A percentile compares a stretch with the other conserved stretches of the same genome.
These are phyloP conservation scores for Amniculicola lignicola DNA, from an alignment of 495 filamentous ascomycete species.

Conservation along the genomic window DNA sequence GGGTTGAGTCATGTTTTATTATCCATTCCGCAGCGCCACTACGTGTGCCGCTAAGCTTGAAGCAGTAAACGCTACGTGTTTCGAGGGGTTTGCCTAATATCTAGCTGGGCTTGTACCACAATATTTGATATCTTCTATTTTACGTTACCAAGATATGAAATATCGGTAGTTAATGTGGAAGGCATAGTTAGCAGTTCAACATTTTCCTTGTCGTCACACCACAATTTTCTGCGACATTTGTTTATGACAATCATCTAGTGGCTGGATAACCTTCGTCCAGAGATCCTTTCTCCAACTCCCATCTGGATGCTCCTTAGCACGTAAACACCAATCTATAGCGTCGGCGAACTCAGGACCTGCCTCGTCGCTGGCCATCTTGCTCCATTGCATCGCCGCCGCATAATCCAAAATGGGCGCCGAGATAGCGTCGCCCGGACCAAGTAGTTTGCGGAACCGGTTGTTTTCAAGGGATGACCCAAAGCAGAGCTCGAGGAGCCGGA, in stretches of 20 bases:
- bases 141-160: too few relatives aligned
- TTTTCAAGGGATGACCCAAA: slow-evolving; percentile 38
- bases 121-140: too few relatives aligned
- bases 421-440: slow-evolving; percentile 10
- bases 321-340: slow-evolving; percentile 43
- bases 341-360: slow-evolving; percentile 40
- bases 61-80: too few relatives aligned
- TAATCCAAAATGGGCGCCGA: slow-evolving; percentile 30
- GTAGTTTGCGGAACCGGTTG: slow-evolving; percentile 19
- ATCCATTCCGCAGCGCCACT: too few relatives aligned
- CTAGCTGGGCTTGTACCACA: too few relatives aligned
- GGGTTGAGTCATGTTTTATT: too few relatives aligned
- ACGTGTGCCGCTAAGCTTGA: too few relatives aligned
- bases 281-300: background rate
- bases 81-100: too few relatives aligned
- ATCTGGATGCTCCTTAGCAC: background rate
- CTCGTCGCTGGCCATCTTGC: slow-evolving; percentile 36
- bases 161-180: too few relatives aligned
- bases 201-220: too few relatives aligned
- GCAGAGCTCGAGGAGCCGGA: slow-evolving; percentile 45
- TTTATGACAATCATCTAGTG: background rate
- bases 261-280: background rate
- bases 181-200: too few relatives aligned
- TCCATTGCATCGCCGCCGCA: slow-evolving; percentile 37
- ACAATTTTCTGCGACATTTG: background rate